phyloP scores from a whole-genome alignment of 1,284 basidiomycete species.

The Fomes fomentarius region DNA sequence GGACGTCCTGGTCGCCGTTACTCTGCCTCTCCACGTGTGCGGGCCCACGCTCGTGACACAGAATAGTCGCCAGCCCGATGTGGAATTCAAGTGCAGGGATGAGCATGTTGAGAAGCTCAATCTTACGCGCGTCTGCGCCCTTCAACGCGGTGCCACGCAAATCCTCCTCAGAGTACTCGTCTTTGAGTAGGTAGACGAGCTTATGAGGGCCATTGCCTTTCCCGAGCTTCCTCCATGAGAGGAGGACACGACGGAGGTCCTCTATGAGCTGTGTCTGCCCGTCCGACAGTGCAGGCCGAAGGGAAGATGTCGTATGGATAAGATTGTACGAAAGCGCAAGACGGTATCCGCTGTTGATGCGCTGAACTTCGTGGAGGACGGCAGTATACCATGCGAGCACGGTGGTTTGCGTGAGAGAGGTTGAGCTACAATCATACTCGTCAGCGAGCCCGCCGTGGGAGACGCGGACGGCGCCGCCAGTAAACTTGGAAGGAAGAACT shows the following conservation, averaged over 20 bases:
- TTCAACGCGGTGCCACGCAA: neutral
- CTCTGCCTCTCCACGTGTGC: no score
- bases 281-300: conserved; percentile 14
- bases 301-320: conserved; percentile 19
- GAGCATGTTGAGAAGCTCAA: neutral
- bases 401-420: conserved; percentile 34
- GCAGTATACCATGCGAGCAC: conserved; percentile 53
- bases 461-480: conserved; percentile 44
- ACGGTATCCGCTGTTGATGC: conserved; percentile 46
- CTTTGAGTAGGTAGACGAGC: conserved; percentile 4
- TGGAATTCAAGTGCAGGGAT: neutral
- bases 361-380: conserved; percentile 47
- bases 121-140: conserved; percentile 2
- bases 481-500: conserved; percentile 45
- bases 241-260: no score
- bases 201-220: neutral
- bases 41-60: neutral
- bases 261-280: no score
- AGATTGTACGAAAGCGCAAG: conserved; percentile 53
- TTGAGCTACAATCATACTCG: conserved; percentile 36
- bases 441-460: conserved; percentile 36
- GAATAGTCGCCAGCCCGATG: neutral
- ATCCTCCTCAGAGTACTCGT: conserved; percentile 3
- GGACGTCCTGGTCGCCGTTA: conserved; percentile 25
- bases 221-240: no score